Evolutionary conservation across 371 early-diverging fungal genomes (phyloP), one percentile per base, ranked within the genome.

Genomic region (Mortierella sp.): DNA sequence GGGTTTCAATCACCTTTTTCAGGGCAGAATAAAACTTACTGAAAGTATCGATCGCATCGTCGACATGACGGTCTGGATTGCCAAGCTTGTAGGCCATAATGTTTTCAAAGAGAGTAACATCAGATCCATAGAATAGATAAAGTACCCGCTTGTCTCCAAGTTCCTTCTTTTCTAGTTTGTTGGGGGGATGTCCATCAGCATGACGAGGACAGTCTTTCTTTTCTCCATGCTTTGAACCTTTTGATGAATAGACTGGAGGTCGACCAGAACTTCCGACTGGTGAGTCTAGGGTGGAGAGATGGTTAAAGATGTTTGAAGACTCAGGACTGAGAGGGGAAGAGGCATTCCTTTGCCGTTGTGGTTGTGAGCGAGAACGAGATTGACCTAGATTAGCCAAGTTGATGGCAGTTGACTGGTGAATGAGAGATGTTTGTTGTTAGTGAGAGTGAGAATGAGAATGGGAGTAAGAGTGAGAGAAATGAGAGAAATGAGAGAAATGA

Each of bases 201-300:
- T 80, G 81, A 55, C 81, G 81, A n/a, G 81, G 81, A 16, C 81
- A 80, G 1, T 60, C 75, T 53, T 69, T 75, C 9, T 66, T 63
- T 15, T 67, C 72, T 3, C 36, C 41, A 65, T 43, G 57, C 40
- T 40, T 60, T 38, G 61, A 4, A 15, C n/a, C 16, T 36, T 15
- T 58, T 43, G 45, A 3, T 43, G 10, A 22, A 11, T 58, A 22
- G 6, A 3, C 33, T 33, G 58, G 22, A 7, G 5, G 36, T 19
- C 58, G 28, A 10, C 9, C 9, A 15, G 24, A 11, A 32, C 21
- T 32, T 32, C 19, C 24, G 50, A 33, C 1, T 13, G 66, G 45
- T 9, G 66, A 58, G 55, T 70, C 58, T 9, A 70, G 64, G 21
- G 58, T 6, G 36, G 63, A 13, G 53, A 72, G 72, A 40, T 62